phyloP scores from a whole-genome alignment of 2,329 filamentous ascomycete species.

The Albophoma yamanashiensis region DNA sequence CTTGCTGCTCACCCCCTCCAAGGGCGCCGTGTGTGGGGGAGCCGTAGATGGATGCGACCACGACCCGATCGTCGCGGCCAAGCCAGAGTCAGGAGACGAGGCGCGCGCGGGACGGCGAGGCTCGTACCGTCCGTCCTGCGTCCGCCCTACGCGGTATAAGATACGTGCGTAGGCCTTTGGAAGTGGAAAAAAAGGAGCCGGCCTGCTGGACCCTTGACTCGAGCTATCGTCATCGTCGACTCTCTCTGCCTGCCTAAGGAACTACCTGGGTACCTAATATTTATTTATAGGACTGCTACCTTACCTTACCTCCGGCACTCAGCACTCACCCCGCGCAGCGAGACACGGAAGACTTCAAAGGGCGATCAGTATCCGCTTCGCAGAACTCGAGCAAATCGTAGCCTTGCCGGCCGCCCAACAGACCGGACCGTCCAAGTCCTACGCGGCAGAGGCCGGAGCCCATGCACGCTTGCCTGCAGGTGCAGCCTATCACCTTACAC shows the following conservation, averaged over 20 bases:
- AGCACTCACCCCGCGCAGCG: not conserved
- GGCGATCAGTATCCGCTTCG: not conserved
- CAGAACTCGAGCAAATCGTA: not conserved
- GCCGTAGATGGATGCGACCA: slow-evolving; percentile 3
- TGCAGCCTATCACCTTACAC: not conserved
- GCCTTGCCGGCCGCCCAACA: not conserved
- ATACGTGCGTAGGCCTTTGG: not conserved
- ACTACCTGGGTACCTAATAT: not conserved
- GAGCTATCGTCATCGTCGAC: not conserved
- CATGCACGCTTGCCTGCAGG: not conserved
- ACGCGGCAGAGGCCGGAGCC: not conserved
- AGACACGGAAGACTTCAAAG: not conserved
- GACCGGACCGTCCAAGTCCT: not conserved
- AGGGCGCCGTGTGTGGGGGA: not conserved
- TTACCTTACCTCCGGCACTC: not conserved
- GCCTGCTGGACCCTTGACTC: not conserved
- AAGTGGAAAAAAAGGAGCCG: not conserved
- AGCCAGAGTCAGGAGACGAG: slow-evolving; percentile 4
- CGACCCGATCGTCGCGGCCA: not conserved
- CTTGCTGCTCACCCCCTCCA: slow-evolving; percentile 13
- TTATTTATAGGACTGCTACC: not conserved
- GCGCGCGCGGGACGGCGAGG: slow-evolving; percentile 1
- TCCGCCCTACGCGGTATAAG: slow-evolving; percentile 1
- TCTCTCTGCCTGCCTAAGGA: not conserved
- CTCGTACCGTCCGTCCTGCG: not conserved